Evolutionary conservation across 2,329 filamentous ascomycete species (phyloP), one percentile per base, ranked within the genome.

Genomic region (Hymenoscyphus infarciens): DNA sequence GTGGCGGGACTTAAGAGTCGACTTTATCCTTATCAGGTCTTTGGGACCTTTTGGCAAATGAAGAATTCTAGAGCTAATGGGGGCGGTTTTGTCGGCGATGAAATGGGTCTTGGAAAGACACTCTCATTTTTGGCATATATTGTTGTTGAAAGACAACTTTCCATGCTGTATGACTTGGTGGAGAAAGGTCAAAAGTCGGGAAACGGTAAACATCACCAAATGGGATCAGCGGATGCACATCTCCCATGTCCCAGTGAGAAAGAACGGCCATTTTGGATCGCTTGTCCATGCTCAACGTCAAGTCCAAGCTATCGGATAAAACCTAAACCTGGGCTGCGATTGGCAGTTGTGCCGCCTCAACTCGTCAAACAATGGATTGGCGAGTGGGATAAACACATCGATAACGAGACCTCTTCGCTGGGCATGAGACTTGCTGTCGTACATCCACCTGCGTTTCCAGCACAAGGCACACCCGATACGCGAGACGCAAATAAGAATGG

Each of bases 81-180:
- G 8, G 89, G 90, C 31, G 77, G 72, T 53, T 79, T 85, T n/a
- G 68, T 85, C 0, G 82, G 81, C 0, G 82, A 85, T 67, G 82
- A 84, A 58, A 84, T 84, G 82, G 83, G 83, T 0, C 79, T 84
- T 75, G 83, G 83, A 0, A 85, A 85, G 64, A 78, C 82, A 0
- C 69, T 83, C 2, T 79, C 78, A 0, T 76, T 80, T 2, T 70
- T 84, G 3, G 77, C 80, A 0, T 71, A 82, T 0, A 75, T 82
- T n/a, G 64, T 69, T 22, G 67, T 63, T 3, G 68, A 70, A 54
- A 57, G 67, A 11, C 68, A 70, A 45, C 62, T 70, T 8, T 54
- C 39, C 4, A 57, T 59, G n/a, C 59, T 70, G 0, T 66, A 63
- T 60, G 31, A 59, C 7, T 56, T 62, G n/a, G 60, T 70, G 7